phyloP scores from a whole-genome alignment of 2,329 filamentous ascomycete genomes.

The Monosporascus sp. region DNA sequence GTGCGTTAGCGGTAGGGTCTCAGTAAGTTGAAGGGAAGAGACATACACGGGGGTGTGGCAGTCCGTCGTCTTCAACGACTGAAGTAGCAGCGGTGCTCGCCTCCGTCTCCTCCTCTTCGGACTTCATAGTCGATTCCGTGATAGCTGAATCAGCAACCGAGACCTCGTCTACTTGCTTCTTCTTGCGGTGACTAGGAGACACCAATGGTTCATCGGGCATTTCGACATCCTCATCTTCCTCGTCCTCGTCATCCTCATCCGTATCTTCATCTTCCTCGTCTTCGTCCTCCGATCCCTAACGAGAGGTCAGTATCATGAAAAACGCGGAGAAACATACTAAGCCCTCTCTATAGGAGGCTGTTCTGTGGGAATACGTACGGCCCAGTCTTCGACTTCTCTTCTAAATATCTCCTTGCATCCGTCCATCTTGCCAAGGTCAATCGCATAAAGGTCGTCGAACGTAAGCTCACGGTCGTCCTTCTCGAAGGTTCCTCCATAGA shows the following conservation, averaged over 20 bases:
- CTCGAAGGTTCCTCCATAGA: constrained; percentile 93
- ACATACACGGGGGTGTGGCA: constrained; percentile 62
- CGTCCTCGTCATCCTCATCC: constrained; percentile 50
- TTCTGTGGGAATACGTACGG: constrained; percentile 42
- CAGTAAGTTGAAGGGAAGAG: not conserved
- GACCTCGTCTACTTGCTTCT: constrained; percentile 42
- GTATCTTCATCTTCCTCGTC: constrained; percentile 44
- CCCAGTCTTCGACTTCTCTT: constrained; percentile 79
- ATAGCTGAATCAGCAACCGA: constrained; percentile 34
- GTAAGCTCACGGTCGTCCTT: constrained; percentile 93
- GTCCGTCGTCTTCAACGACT: constrained; percentile 57
- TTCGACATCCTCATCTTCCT: constrained; percentile 56
- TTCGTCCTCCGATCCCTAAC: constrained; percentile 48
- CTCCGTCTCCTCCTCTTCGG: constrained; percentile 44
- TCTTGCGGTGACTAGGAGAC: constrained; percentile 53
- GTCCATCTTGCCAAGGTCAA: constrained; percentile 92
- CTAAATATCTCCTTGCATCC: constrained; percentile 89
- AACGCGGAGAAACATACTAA: no score
- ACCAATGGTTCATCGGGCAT: constrained; percentile 44
- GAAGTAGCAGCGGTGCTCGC: constrained; percentile 41
- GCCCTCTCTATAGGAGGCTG: not conserved
- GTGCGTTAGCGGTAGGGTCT: constrained; percentile 15
- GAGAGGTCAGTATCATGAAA: constrained; percentile 10
- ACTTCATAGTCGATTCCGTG: constrained; percentile 21
- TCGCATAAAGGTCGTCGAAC: constrained; percentile 89